A percentile compares a stretch with the other conserved stretches of the same genome.
phyloP scores from a whole-genome alignment of 169 alveolate genomes.

The Amoebophrya sp. region DNA sequence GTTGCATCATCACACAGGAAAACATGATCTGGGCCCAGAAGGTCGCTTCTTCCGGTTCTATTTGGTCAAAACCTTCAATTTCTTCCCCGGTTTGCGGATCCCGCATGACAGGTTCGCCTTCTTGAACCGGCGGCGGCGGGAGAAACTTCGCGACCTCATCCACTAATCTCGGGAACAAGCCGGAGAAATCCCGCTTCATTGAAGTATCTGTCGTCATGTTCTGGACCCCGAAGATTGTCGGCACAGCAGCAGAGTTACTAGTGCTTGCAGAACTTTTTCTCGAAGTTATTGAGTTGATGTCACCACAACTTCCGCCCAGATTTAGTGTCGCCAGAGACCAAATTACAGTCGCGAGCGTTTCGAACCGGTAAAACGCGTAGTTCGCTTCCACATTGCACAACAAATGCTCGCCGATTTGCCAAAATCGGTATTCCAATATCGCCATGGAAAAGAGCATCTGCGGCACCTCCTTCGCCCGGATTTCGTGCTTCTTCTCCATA shows the following conservation, averaged over 20 bases:
- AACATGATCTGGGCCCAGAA: not conserved
- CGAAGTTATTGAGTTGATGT: no score
- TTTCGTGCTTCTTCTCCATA: not conserved
- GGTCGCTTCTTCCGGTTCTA: not conserved
- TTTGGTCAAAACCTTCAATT: no score
- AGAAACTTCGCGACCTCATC: not conserved
- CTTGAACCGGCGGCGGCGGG: no score
- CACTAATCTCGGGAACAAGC: not conserved
- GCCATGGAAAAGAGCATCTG: not conserved
- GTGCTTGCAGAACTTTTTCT: no score
- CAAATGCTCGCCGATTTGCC: not conserved
- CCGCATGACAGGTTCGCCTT: no score
- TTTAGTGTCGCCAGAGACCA: not conserved
- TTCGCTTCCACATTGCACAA: not conserved
- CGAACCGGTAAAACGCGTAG: not conserved
- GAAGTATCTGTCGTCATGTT: not conserved
- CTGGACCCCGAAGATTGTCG: not conserved
- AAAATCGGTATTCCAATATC: not conserved
- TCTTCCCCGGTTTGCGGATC: no score
- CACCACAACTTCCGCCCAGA: no score
- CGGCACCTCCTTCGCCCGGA: constrained; percentile 19
- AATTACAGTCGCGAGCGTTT: not conserved
- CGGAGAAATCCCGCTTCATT: not conserved
- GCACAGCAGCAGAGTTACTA: no score
- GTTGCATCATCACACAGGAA: not conserved